Percentiles rank a stretch among this genome's conserved stretches.
Evolutionary conservation across 2,329 filamentous ascomycete genomes (phyloP).

Genomic region (Hypoxylon sp.): DNA sequence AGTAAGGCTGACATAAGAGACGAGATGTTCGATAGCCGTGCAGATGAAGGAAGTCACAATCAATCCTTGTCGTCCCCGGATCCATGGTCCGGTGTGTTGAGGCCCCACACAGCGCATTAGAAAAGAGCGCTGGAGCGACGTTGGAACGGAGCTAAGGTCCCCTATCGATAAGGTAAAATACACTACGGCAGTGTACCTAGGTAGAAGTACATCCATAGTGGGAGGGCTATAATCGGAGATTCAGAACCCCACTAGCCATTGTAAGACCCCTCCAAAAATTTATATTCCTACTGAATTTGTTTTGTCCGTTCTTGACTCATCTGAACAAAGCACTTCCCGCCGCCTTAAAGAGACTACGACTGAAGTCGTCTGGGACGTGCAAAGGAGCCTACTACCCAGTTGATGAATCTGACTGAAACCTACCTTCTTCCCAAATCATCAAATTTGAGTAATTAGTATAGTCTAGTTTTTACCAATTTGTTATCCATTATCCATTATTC

Average conservation of each 20-base stretch:
- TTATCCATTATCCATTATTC: constrained; percentile 5
- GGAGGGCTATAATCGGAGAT: constrained; percentile 33
- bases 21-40: constrained; percentile 1
- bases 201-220: background rate
- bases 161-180: constrained; percentile 30
- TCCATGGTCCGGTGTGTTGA: background rate
- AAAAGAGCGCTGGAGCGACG: background rate
- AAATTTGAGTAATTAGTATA: background rate
- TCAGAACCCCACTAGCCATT: constrained; percentile 24
- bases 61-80: constrained; percentile 7
- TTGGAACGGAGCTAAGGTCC: background rate
- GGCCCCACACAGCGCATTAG: background rate
- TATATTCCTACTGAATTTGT: constrained; percentile 17
- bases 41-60: constrained; percentile 11
- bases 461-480: constrained; percentile 1
- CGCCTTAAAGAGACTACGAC: constrained; percentile 17
- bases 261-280: constrained; percentile 27
- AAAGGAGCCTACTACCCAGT: background rate
- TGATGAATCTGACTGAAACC: background rate
- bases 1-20: constrained; percentile 12
- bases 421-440: background rate
- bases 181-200: too few relatives aligned
- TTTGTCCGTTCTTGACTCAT: constrained; percentile 35
- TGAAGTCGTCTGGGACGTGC: background rate
- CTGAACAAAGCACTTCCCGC: constrained; percentile 31